phyloP scores from a whole-genome alignment of 345 rosid genomes.

The Citrus reticulata region DNA sequence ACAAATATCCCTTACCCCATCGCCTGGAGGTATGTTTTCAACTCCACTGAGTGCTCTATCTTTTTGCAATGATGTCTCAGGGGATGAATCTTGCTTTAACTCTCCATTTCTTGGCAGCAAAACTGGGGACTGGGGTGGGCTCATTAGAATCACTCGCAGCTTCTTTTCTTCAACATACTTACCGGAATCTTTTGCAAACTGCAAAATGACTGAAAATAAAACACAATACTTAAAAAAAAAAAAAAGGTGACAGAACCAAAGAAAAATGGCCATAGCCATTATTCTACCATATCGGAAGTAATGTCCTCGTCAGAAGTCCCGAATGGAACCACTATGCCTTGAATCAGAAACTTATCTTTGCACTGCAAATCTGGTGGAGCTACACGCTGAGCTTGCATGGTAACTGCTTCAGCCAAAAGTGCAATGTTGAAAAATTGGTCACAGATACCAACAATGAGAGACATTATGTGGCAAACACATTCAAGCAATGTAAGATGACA shows the following conservation, averaged over 20 bases:
- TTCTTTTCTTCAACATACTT: constrained; percentile 45
- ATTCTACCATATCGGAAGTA: constrained; percentile 34
- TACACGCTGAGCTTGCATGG: constrained; percentile 46
- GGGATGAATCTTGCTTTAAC: constrained; percentile 27
- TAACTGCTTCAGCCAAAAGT: constrained; percentile 30
- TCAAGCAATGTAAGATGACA: background rate
- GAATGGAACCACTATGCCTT: constrained; percentile 40
- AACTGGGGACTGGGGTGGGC: constrained; percentile 32
- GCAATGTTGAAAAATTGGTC: background rate
- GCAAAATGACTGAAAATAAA: background rate
- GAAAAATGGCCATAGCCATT: background rate
- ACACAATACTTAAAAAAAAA: background rate
- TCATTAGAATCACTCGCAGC: constrained; percentile 39
- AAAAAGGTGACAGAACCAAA: background rate
- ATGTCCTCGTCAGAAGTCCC: constrained; percentile 43
- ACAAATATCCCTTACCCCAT: constrained; percentile 17
- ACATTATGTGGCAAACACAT: background rate
- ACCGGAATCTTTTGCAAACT: constrained; percentile 46
- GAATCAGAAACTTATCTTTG: constrained; percentile 62
- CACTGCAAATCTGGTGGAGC: constrained; percentile 51
- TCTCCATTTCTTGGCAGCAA: constrained; percentile 33
- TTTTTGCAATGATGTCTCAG: constrained; percentile 19
- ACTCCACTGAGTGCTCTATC: constrained; percentile 16
- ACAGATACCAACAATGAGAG: background rate
- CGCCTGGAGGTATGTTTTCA: constrained; percentile 41